Conservation (phyloP, 345 rosid species). For the Salix udensis region DNA sequence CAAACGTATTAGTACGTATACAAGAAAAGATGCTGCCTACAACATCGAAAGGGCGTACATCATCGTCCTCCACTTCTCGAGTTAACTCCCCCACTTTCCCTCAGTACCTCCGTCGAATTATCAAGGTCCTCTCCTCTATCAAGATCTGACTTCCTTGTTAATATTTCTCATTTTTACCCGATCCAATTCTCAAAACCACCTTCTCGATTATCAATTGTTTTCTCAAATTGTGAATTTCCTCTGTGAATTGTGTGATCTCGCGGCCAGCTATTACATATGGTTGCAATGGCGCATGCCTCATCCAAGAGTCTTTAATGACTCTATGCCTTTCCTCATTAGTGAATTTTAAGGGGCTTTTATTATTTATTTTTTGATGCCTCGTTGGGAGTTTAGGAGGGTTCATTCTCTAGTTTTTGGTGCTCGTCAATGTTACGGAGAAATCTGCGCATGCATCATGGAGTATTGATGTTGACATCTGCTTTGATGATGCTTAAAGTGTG, state of each 20-base stretch:
- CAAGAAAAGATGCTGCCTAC: constrained; percentile 67
- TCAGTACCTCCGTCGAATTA: constrained; percentile 89
- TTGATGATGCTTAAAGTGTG: background rate
- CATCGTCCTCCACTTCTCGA: constrained; percentile 73
- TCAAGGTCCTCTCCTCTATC: constrained; percentile 57
- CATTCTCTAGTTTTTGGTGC: background rate
- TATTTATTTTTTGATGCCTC: background rate
- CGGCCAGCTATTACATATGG: background rate
- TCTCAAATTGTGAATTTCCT: background rate
- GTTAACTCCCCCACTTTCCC: constrained; percentile 61
- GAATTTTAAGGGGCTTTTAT: background rate
- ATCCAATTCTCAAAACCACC: background rate
- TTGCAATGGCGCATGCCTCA: background rate
- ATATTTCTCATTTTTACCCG: background rate
- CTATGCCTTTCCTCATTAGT: background rate
- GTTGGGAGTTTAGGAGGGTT: background rate
- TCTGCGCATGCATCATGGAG: background rate
- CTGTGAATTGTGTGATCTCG: background rate
- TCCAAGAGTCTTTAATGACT: background rate
- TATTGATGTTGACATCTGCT: background rate
- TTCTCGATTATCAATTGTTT: background rate
- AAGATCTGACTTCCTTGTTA: constrained; percentile 32
- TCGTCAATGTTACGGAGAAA: background rate
- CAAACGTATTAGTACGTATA: background rate
- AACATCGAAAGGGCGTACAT: constrained; percentile 65